Evolutionary conservation across 805 yeast genomes (phyloP), one percentile per base, ranked within the genome.

Genomic region (Saturnispora saitoi): DNA sequence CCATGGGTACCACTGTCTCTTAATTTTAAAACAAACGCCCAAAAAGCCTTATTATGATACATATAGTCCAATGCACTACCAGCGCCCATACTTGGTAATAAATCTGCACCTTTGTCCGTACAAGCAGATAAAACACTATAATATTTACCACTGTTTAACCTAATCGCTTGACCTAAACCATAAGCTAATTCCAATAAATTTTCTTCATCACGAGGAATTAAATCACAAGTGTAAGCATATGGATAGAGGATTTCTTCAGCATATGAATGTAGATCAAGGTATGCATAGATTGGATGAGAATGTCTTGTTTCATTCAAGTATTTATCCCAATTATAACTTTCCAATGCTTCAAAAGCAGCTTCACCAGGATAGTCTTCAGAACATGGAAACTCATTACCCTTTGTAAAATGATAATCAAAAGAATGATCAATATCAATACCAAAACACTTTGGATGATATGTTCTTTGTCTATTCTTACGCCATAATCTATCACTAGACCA

Each of bases 351-450:
- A 59, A 83, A 80, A 5, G 89, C 81, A 1, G 62, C 64, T 57
- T 80, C 86, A 10, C 97, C 97, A 32, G 83, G 70, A 63, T 86
- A 89, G 43, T 82, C 86, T 59, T 86, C 95, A 37, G 86, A 83
- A 65, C 96, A 89, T 3, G 91, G 87, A 47, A 76, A 73, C 45
- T 80, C 85, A 24, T 64, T 58, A 14, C 81, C 75, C 45, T 69
- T 66, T 3, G 77, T 71, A 82, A 89, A 86, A 58, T 84, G 87
- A 65, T 69, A 85, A 55, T 77, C 84, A 64, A 81, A 86, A 1
- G 95, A 83, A 60, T 83, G 95, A 60, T 87, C 96, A 49, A 89
- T 81, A 62, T 89, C 96, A 34, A 88, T 77, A 9, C 97, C 97
- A 43, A 73, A 70, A 63, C 97, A 89, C 39, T 73, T 65, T 8